A percentile compares a stretch with the other conserved stretches of the same genome.
Conservation (phyloP, 83 land plant genomes). For the Thuja plicata region DNA sequence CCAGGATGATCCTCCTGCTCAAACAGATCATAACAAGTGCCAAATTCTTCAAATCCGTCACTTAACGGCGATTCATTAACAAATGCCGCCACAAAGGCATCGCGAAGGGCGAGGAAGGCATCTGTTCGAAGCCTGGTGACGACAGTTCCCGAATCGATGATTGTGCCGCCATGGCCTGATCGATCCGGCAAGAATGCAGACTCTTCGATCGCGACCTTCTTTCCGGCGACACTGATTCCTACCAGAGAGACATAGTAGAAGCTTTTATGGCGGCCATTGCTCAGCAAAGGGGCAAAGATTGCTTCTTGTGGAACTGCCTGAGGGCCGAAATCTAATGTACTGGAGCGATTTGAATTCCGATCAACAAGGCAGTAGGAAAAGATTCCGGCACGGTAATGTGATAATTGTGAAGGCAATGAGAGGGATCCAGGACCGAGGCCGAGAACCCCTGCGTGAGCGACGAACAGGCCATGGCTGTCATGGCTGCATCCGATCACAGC, state of each 20-base stretch:
- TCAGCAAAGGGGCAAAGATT: conserved; percentile 39
- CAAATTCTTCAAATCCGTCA: conserved; percentile 36
- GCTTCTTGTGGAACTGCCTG: conserved; percentile 19
- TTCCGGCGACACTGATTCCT: conserved; percentile 68
- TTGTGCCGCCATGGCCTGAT: conserved; percentile 58
- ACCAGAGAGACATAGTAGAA: conserved; percentile 67
- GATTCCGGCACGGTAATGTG: conserved; percentile 15
- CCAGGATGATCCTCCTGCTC: conserved; percentile 28
- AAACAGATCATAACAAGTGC: conserved; percentile 62
- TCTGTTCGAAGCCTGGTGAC: conserved; percentile 49
- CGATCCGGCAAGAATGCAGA: conserved; percentile 28
- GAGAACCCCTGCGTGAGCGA: conserved; percentile 58
- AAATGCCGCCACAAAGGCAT: conserved; percentile 41
- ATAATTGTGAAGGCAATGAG: conserved; percentile 45
- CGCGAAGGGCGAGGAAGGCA: conserved; percentile 59
- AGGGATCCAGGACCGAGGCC: conserved; percentile 64
- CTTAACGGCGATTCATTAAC: conserved; percentile 37
- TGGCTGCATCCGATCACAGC: conserved; percentile 59
- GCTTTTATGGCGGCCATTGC: conserved; percentile 25
- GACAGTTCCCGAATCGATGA: conserved; percentile 83
- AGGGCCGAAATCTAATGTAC: conserved; percentile 34
- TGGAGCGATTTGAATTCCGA: conserved; percentile 20
- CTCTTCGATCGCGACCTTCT: conserved; percentile 36
- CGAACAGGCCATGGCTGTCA: conserved; percentile 29
- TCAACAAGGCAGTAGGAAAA: conserved; percentile 67